Percentiles rank a stretch among this genome's conserved stretches.
Evolutionary conservation across 768 basidiomycete genomes (phyloP).

Genomic region (Pilatotrama ljubarskyi): DNA sequence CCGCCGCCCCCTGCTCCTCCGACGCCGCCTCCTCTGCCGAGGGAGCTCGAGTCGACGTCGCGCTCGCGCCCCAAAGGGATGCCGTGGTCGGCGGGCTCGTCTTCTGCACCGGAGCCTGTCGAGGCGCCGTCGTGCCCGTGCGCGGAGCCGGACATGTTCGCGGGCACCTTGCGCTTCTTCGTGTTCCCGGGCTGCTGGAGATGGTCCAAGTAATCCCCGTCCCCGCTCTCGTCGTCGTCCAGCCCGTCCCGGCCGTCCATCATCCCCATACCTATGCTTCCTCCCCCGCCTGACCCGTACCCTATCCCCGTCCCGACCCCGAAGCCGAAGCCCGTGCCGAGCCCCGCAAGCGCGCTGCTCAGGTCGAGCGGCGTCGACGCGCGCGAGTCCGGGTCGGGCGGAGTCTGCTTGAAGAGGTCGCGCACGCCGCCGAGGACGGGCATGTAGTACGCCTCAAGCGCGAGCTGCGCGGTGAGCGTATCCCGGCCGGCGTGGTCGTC

Average conservation of each 20-base stretch:
- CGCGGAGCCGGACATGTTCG: slow-evolving; percentile 47
- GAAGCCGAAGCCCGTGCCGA: slow-evolving; percentile 37
- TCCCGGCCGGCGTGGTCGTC: slow-evolving; percentile 16
- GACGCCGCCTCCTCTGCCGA: neutral
- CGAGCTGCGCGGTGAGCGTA: slow-evolving; percentile 56
- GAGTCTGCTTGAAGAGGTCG: slow-evolving; percentile 38
- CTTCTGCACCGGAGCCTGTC: slow-evolving; percentile 42
- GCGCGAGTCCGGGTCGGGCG: slow-evolving; percentile 18
- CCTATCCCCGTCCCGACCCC: slow-evolving; percentile 5
- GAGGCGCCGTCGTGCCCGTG: slow-evolving; percentile 46
- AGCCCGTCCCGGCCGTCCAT: slow-evolving; percentile 17
- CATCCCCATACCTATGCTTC: slow-evolving; percentile 50
- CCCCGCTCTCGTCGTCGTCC: slow-evolving; percentile 55
- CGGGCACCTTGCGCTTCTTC: slow-evolving; percentile 87
- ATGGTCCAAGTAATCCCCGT: slow-evolving; percentile 68
- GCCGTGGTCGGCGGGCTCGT: slow-evolving; percentile 38
- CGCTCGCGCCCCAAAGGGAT: slow-evolving; percentile 30
- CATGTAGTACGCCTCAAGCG: slow-evolving; percentile 63
- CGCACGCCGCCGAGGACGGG: slow-evolving; percentile 54
- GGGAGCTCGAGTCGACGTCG: slow-evolving; percentile 8
- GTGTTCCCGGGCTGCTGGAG: slow-evolving; percentile 78
- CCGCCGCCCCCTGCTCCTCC: slow-evolving; percentile 29
- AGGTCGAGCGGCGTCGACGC: slow-evolving; percentile 27
- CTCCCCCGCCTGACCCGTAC: slow-evolving; percentile 36
- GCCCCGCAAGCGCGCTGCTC: slow-evolving; percentile 21